phyloP scores from a whole-genome alignment of 176 grass and related monocot genomes.

The Oryza officinalis region DNA sequence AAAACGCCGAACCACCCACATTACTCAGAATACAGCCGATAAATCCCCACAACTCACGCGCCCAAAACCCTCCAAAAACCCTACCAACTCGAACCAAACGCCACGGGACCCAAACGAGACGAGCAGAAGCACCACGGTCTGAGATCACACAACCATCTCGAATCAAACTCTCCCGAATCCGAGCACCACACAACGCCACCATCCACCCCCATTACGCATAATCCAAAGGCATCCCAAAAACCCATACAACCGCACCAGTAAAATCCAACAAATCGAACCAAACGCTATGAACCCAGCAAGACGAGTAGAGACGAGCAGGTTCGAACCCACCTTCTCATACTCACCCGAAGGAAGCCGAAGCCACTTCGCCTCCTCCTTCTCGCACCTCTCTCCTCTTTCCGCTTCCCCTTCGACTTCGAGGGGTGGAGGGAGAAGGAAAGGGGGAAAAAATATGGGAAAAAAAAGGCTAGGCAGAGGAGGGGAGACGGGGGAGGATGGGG shows the following conservation, averaged over 20 bases:
- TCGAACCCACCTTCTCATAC: slow-evolving; percentile 4
- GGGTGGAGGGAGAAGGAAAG: slow-evolving; percentile 11
- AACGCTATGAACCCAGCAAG: neutral
- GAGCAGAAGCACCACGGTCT: neutral
- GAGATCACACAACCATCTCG: neutral
- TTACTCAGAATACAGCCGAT: neutral
- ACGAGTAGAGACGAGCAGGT: neutral
- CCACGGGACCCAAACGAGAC: slow-evolving; percentile 16
- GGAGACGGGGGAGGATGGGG: neutral
- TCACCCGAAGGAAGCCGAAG: neutral
- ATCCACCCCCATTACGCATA: neutral
- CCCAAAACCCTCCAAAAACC: slow-evolving; percentile 8
- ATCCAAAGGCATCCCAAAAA: neutral
- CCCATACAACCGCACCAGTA: neutral
- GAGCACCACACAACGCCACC: neutral
- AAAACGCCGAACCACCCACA: neutral
- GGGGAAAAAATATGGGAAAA: neutral
- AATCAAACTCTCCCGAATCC: neutral
- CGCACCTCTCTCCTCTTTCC: neutral
- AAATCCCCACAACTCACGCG: neutral
- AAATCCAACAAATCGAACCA: too few relatives aligned
- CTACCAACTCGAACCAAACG: neutral
- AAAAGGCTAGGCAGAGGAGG: neutral
- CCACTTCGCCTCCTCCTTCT: neutral
- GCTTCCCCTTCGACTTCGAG: neutral